Conservation (phyloP, 306 rosid genomes). For the Prosopis cineraria region DNA sequence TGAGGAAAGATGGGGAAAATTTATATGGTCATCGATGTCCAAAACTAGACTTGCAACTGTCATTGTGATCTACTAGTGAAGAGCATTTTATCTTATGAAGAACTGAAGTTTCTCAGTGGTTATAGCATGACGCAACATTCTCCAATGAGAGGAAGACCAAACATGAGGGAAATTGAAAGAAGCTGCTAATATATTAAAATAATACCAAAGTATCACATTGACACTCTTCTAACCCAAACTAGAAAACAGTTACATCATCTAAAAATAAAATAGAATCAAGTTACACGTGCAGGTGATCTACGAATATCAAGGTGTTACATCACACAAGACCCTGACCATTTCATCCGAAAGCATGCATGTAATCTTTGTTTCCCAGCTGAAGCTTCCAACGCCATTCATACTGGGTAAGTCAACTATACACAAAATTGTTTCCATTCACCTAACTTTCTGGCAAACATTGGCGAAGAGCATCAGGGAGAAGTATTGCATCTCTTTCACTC, state of each 20-base stretch:
- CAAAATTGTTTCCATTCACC: conserved; percentile 14
- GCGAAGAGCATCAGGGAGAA: conserved; percentile 52
- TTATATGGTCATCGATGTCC: conserved; percentile 4
- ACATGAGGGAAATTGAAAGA: background rate
- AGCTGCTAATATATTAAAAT: too few species aligned
- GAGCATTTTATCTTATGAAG: conserved; percentile 4
- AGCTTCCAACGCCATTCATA: conserved; percentile 14
- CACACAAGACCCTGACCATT: background rate
- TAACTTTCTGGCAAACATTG: conserved; percentile 2
- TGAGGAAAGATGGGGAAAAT: background rate
- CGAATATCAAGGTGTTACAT: background rate
- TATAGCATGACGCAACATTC: background rate
- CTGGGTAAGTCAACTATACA: conserved; percentile 21
- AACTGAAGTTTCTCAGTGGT: background rate
- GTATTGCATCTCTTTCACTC: conserved; percentile 56
- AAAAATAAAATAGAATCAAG: background rate
- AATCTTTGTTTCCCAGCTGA: background rate
- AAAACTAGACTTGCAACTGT: background rate
- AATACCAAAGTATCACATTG: background rate
- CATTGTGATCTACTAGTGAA: background rate
- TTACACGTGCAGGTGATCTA: background rate
- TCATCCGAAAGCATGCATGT: background rate
- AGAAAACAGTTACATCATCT: background rate
- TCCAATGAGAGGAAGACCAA: background rate
- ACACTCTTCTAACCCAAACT: background rate